These are phyloP conservation scores for Fulvia fulva DNA, from an alignment of 2,329 filamentous ascomycete genomes.

Conservation along the genomic window DNA sequence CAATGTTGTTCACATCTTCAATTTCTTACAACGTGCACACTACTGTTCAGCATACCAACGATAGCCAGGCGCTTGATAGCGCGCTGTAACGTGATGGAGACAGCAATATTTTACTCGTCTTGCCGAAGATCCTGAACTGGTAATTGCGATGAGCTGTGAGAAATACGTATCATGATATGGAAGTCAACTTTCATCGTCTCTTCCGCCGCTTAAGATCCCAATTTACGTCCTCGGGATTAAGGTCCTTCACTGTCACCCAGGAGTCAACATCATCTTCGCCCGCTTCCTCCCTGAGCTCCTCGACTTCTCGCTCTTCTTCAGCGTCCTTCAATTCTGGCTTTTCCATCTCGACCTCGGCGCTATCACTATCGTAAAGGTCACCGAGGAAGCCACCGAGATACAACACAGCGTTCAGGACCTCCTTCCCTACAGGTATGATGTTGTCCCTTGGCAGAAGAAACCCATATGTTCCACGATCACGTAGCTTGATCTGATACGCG, in stretches of 20 bases:
- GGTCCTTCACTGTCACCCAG: constrained; percentile 14
- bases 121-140: no score
- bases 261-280: constrained; percentile 11
- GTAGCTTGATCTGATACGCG: constrained; percentile 89
- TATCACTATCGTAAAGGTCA: constrained; percentile 36
- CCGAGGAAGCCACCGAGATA: constrained; percentile 79
- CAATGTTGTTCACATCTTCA: background rate
- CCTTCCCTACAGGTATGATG: constrained; percentile 80
- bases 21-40: no score
- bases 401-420: constrained; percentile 76
- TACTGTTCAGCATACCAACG: no score
- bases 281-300: constrained; percentile 1
- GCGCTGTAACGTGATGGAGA: no score
- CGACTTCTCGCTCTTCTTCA: background rate
- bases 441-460: constrained; percentile 83
- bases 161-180: background rate
- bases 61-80: no score
- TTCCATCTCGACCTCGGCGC: constrained; percentile 8
- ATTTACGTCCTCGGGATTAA: constrained; percentile 11
- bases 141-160: no score
- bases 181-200: constrained; percentile 7
- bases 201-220: constrained; percentile 19
- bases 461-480: constrained; percentile 90
- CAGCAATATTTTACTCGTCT: no score
- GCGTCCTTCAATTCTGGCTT: constrained; percentile 5